A percentile compares a stretch with the other conserved stretches of the same genome.
phyloP scores from a whole-genome alignment of 2,329 filamentous ascomycete species.

The Botrytis pseudocinerea region DNA sequence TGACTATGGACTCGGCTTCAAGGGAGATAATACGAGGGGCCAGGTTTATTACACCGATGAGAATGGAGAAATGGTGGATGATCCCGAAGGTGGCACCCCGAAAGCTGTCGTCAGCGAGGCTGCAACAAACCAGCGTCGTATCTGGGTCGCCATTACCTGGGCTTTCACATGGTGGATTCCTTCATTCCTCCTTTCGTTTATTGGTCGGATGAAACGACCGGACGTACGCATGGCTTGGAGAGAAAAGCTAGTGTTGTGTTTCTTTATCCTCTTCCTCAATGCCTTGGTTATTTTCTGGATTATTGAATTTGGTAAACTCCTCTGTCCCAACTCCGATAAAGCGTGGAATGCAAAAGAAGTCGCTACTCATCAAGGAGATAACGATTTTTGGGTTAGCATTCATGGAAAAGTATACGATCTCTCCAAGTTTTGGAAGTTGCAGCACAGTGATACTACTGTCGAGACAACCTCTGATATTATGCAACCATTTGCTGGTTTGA shows the following conservation, averaged over 20 bases:
- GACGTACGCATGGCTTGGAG: conserved; percentile 97
- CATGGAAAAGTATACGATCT: conserved; percentile 91
- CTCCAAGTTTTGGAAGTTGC: conserved; percentile 77
- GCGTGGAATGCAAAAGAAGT: conserved; percentile 78
- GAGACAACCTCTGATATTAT: conserved; percentile 65
- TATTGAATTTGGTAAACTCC: conserved; percentile 75
- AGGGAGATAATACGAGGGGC: conserved; percentile 76
- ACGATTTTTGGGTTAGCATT: conserved; percentile 85
- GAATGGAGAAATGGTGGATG: conserved; percentile 65
- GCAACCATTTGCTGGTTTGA: conserved; percentile 73
- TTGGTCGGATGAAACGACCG: conserved; percentile 95
- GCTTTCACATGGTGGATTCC: conserved; percentile 91
- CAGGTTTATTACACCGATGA: conserved; percentile 74
- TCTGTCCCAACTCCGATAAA: conserved; percentile 91
- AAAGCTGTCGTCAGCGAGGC: conserved; percentile 73
- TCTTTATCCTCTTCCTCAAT: conserved; percentile 81
- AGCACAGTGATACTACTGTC: conserved; percentile 75
- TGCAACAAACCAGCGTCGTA: conserved; percentile 62
- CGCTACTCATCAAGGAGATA: conserved; percentile 63
- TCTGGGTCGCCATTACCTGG: conserved; percentile 86
- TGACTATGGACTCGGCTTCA: conserved; percentile 85
- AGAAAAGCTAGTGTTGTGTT: conserved; percentile 84
- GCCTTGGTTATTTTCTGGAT: conserved; percentile 88
- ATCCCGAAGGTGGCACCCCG: conserved; percentile 74
- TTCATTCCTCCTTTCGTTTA: conserved; percentile 72